phyloP scores from a whole-genome alignment of 345 rosid species.

The Murraya koenigii region DNA sequence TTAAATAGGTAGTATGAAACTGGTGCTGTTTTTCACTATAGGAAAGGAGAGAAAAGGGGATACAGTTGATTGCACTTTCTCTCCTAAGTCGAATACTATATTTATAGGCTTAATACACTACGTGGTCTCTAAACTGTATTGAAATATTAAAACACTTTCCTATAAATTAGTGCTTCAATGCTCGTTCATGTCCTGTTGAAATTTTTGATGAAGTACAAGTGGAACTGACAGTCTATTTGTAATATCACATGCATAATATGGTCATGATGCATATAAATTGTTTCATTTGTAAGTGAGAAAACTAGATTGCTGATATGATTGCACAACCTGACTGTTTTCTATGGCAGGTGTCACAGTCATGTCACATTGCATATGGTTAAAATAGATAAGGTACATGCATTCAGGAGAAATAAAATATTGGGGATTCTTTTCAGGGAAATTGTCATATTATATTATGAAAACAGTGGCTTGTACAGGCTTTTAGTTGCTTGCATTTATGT shows the following conservation, averaged over 20 bases:
- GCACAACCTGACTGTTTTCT: not conserved
- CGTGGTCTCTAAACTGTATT: no score
- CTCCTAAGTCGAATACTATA: not conserved
- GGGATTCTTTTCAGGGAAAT: not conserved
- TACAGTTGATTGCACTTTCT: not conserved
- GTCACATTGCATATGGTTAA: not conserved
- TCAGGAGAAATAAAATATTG: not conserved
- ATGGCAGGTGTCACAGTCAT: not conserved
- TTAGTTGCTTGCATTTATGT: not conserved
- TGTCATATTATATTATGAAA: not conserved
- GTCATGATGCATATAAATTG: not conserved
- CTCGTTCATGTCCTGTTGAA: not conserved
- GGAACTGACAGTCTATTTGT: not conserved
- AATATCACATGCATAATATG: not conserved
- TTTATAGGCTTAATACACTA: no score
- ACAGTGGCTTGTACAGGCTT: not conserved
- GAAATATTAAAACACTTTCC: not conserved
- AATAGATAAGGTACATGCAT: slow-evolving; percentile 1
- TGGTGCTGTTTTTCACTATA: not conserved
- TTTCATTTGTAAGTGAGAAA: not conserved
- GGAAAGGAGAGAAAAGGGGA: not conserved
- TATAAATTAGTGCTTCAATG: not conserved
- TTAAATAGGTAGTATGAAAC: not conserved
- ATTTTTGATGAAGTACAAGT: not conserved
- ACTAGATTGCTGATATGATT: not conserved